Evolutionary conservation across 2,329 filamentous ascomycete species (phyloP).

Genomic region (Cercospora janseana): DNA sequence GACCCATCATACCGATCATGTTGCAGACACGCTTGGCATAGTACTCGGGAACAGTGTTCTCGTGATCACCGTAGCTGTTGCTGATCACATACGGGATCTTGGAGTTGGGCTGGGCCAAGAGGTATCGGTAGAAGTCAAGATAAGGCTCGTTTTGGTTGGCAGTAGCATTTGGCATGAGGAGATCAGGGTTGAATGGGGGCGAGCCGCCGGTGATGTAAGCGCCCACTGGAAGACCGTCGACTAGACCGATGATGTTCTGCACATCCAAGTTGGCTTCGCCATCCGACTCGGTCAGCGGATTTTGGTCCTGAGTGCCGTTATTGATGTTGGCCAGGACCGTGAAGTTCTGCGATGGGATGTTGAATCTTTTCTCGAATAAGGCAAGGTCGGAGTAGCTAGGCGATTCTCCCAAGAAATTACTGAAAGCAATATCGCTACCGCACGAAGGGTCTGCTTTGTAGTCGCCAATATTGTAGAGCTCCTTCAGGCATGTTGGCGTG

Average conservation of each 20-base stretch:
- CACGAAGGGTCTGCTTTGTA: slow-evolving; percentile 46
- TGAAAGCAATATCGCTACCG: slow-evolving; percentile 53
- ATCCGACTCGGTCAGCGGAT: slow-evolving; percentile 15
- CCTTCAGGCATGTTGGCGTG: slow-evolving; percentile 51
- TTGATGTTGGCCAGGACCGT: slow-evolving; percentile 30
- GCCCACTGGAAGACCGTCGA: slow-evolving; percentile 53
- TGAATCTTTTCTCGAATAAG: slow-evolving; percentile 37
- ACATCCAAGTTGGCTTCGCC: slow-evolving; percentile 63
- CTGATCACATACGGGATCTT: slow-evolving; percentile 61
- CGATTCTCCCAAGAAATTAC: slow-evolving; percentile 53
- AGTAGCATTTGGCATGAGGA: slow-evolving; percentile 37
- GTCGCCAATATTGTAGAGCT: slow-evolving; percentile 50
- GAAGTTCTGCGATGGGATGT: slow-evolving; percentile 49
- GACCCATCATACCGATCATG: slow-evolving; percentile 61
- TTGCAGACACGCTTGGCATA: slow-evolving; percentile 64
- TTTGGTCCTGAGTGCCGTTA: slow-evolving; percentile 27
- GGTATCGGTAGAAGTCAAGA: slow-evolving; percentile 58
- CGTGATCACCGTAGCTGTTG: slow-evolving; percentile 64
- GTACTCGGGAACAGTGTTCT: slow-evolving; percentile 51
- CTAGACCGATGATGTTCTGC: slow-evolving; percentile 60
- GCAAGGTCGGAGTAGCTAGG: slow-evolving; percentile 50
- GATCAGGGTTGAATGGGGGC: slow-evolving; percentile 52
- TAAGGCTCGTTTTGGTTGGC: slow-evolving; percentile 65
- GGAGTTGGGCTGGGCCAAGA: slow-evolving; percentile 48
- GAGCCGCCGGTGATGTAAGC: slow-evolving; percentile 41